phyloP scores from a whole-genome alignment of 345 rosid genomes.

The Eucalyptus marginata region DNA sequence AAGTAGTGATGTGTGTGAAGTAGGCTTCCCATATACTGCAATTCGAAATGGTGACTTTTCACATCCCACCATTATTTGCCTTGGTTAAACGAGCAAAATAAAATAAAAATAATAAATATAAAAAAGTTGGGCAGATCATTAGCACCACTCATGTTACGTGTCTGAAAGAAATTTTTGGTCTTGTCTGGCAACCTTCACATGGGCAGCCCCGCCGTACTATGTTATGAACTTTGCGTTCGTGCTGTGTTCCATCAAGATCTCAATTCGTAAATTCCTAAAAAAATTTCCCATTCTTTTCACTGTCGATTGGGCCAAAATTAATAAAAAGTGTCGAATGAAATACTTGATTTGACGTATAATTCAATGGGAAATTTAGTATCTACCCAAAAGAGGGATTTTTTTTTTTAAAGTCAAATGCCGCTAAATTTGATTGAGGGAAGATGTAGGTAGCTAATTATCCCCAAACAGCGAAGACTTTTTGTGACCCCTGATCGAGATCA shows the following conservation, averaged over 20 bases:
- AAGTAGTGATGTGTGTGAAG: not conserved
- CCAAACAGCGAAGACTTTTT: not conserved
- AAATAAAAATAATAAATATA: not conserved
- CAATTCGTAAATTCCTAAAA: not conserved
- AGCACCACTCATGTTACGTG: not conserved
- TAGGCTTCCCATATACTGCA: not conserved
- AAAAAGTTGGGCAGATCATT: not conserved
- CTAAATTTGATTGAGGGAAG: not conserved
- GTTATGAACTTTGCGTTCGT: not conserved
- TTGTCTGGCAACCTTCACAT: not conserved
- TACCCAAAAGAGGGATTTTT: not conserved
- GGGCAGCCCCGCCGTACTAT: not conserved
- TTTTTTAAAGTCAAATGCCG: not conserved
- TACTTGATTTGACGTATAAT: not conserved
- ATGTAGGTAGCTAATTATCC: not conserved
- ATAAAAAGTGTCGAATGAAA: not conserved
- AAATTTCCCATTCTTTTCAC: accelerated
- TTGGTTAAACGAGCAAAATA: not conserved
- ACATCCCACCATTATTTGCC: not conserved
- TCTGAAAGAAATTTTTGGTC: not conserved
- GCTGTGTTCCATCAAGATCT: not conserved
- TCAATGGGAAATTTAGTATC: not conserved
- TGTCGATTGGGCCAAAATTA: not conserved
- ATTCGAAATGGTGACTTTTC: not conserved
- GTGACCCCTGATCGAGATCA: not conserved